Evolutionary conservation across 1,284 basidiomycete genomes (phyloP).

Genomic region (Apiotrichum sp.): DNA sequence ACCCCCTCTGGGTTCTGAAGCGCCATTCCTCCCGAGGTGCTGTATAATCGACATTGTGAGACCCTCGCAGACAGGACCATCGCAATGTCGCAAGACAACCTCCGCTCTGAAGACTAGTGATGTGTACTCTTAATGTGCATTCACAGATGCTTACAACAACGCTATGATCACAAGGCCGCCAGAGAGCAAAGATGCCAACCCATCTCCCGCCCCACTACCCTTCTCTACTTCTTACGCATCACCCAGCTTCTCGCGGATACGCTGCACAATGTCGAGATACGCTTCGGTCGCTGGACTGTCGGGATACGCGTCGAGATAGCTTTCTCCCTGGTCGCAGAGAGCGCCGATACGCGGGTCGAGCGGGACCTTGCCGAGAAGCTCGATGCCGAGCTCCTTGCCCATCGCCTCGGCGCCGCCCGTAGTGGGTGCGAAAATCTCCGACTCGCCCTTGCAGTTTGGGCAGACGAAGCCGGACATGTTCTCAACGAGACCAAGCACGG

Average conservation of each 20-base stretch:
- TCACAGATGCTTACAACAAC: background rate
- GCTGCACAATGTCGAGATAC: slow-evolving; percentile 86
- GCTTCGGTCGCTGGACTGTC: slow-evolving; percentile 88
- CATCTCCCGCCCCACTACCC: background rate
- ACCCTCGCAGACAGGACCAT: too few species aligned
- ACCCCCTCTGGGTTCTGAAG: too few species aligned
- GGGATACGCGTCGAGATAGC: slow-evolving; percentile 94
- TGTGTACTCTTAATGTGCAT: too few species aligned
- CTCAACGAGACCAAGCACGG: slow-evolving; percentile 88
- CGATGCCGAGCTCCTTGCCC: slow-evolving; percentile 77
- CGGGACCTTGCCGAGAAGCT: slow-evolving; percentile 75
- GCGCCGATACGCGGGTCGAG: slow-evolving; percentile 93
- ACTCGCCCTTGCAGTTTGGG: slow-evolving; percentile 80
- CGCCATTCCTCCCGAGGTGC: too few species aligned
- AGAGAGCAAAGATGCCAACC: background rate
- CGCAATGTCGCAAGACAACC: too few species aligned
- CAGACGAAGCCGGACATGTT: slow-evolving; percentile 99
- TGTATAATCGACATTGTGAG: too few species aligned
- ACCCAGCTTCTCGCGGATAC: slow-evolving; percentile 47
- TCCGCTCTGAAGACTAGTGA: too few species aligned
- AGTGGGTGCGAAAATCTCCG: slow-evolving; percentile 92
- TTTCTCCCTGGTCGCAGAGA: slow-evolving; percentile 90
- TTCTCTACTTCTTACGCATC: slow-evolving; percentile 26
- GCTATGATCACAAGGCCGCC: background rate
- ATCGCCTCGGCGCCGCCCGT: slow-evolving; percentile 87